phyloP scores from a whole-genome alignment of 805 yeast genomes.

The Myxozyma neglecta region DNA sequence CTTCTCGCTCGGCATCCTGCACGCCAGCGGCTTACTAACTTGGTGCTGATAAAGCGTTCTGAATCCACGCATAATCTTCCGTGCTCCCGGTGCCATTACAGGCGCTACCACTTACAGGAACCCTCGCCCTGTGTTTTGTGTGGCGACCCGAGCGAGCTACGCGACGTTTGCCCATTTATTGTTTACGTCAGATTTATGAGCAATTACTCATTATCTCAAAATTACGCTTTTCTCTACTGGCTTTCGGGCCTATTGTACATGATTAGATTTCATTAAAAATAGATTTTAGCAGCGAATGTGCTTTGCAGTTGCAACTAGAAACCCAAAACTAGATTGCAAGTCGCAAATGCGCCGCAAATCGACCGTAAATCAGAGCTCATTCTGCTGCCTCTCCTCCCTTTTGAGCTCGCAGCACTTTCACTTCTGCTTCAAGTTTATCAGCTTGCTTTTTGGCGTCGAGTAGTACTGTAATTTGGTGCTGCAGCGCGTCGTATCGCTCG shows the following conservation, averaged over 20 bases:
- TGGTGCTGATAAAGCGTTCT: not conserved
- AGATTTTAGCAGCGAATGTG: not conserved
- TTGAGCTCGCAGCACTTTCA: constrained; percentile 43
- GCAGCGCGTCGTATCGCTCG: constrained; percentile 71
- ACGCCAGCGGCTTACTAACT: not conserved
- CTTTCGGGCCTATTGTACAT: no score
- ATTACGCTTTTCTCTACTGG: no score
- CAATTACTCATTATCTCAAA: no score
- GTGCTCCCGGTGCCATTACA: not conserved
- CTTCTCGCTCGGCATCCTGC: constrained; percentile 5
- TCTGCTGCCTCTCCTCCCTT: constrained; percentile 4
- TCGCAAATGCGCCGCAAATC: no score
- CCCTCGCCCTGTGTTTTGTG: constrained; percentile 2
- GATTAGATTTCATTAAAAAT: no score
- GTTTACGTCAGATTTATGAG: not conserved
- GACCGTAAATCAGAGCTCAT: no score
- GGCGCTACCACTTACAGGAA: not conserved
- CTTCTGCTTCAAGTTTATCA: constrained; percentile 84
- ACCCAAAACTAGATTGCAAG: not conserved
- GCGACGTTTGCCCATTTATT: not conserved
- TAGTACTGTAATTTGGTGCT: constrained; percentile 66
- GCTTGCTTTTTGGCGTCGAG: constrained; percentile 82
- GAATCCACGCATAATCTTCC: not conserved
- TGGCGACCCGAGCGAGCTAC: constrained; percentile 3
- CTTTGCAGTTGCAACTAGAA: not conserved